phyloP scores from a whole-genome alignment of 192 early-diverging fungal species.

The Backusella tuberculispora region DNA sequence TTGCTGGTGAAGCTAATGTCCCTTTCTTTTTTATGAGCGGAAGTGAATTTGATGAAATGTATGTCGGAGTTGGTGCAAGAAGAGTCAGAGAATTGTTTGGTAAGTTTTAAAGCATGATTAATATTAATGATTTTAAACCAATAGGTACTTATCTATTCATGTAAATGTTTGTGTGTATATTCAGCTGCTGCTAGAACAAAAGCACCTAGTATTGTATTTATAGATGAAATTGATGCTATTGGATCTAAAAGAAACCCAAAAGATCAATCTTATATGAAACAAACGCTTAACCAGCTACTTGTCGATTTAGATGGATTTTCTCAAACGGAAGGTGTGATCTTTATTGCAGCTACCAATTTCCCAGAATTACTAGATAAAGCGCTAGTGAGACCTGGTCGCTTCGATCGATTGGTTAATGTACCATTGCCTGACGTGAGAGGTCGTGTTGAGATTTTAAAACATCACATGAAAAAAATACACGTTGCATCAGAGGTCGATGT shows the following conservation, averaged over 20 bases:
- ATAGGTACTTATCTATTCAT: background rate
- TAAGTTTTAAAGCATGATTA: constrained; percentile 21
- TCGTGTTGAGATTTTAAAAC: constrained; percentile 88
- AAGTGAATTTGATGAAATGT: constrained; percentile 98
- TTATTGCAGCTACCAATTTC: constrained; percentile 99
- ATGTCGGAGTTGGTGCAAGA: constrained; percentile 94
- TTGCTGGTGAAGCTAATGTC: constrained; percentile 97
- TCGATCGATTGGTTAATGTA: constrained; percentile 94
- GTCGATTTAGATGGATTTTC: constrained; percentile 99
- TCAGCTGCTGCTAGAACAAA: constrained; percentile 71
- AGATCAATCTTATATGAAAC: constrained; percentile 97
- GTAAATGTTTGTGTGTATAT: constrained; percentile 25
- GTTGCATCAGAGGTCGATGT: constrained; percentile 76
- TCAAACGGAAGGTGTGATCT: constrained; percentile 94
- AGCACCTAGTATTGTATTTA: constrained; percentile 93
- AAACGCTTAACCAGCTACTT: constrained; percentile 97
- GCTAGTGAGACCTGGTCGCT: constrained; percentile 94
- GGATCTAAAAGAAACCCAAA: constrained; percentile 90
- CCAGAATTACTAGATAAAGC: constrained; percentile 98
- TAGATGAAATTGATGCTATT: constrained; percentile 99
- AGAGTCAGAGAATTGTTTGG: constrained; percentile 87
- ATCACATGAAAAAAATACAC: constrained; percentile 83
- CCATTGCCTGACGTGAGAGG: constrained; percentile 97
- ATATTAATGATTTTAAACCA: background rate
- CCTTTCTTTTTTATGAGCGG: constrained; percentile 99